Evolutionary conservation across 371 early-diverging fungal genomes (phyloP), one percentile per base, ranked within the genome.

Genomic region (Blyttiomyces sp.): DNA sequence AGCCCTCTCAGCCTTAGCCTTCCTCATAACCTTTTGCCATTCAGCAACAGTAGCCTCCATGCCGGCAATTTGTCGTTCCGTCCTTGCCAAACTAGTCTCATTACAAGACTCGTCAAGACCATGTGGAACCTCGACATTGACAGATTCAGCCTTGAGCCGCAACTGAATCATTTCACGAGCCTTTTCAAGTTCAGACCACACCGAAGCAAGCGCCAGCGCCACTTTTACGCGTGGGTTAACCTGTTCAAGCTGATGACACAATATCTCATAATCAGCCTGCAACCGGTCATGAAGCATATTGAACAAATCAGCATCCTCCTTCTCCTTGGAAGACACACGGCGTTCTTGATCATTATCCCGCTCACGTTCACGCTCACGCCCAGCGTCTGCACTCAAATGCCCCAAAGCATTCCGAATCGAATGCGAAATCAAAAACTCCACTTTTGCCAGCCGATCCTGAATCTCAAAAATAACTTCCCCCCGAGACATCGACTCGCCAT

Each of bases 1-100:
- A 24, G 54, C 54, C 16, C 39, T 33, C 24, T 53, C 54, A 16
- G 54, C 54, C 34, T 27, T 53, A 4, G 54, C 54, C 23, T 39
- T 27, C 24, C 54, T 31, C 54, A 53, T 53, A 4, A 53, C 54
- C 24, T 35, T 31, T 23, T 33, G 9, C 54, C 54, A 53, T 4
- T 34, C 54, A 4, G 54, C 16, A 4, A 53, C 54, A 17, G 54
- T 31, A n/a, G 35, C n/a, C 4, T 53, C 54, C 4, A 27, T 4
- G 5, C 4, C 24, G 17, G 54, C 54, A 4, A 53, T 24, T 7
- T 27, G n/a, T 35, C 36, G 5, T 23, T 53, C 54, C 4, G 23
- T 26, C 7, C 13, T 39, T 35, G 36, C 54, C 16, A 53, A 23
- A 9, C 17, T 34, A 17, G 33, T 26, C 24, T 53, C 54, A 16